Evolutionary conservation across 2,329 filamentous ascomycete species (phyloP).

Genomic region (Elsinoe australis): DNA sequence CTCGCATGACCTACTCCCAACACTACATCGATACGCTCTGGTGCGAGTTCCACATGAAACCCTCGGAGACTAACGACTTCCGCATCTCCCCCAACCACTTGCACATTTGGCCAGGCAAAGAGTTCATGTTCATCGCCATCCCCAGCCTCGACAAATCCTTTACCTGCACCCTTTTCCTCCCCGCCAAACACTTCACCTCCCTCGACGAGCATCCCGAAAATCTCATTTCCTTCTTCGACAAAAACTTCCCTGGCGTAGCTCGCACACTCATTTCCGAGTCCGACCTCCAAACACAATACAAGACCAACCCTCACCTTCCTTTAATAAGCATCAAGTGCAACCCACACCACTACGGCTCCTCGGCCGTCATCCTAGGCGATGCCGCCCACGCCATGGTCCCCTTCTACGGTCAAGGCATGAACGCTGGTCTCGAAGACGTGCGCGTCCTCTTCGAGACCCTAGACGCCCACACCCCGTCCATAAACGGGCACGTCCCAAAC

Average conservation of each 20-base stretch:
- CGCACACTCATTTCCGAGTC: slow-evolving; percentile 56
- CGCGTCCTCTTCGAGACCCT: slow-evolving; percentile 75
- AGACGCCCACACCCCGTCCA: slow-evolving; percentile 51
- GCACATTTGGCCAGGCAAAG: slow-evolving; percentile 91
- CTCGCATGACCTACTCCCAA: slow-evolving; percentile 83
- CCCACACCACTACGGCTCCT: slow-evolving; percentile 72
- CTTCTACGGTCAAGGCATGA: slow-evolving; percentile 98
- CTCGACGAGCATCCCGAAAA: slow-evolving; percentile 57
- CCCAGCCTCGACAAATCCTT: slow-evolving; percentile 84
- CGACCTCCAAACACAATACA: slow-evolving; percentile 67
- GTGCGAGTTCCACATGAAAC: slow-evolving; percentile 81
- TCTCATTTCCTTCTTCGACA: slow-evolving; percentile 67
- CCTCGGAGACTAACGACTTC: slow-evolving; percentile 48
- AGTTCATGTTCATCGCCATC: slow-evolving; percentile 98
- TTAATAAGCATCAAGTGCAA: slow-evolving; percentile 89
- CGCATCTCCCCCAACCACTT: slow-evolving; percentile 84
- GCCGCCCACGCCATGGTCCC: slow-evolving; percentile 97
- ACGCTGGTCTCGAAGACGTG: slow-evolving; percentile 91
- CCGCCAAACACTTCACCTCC: slow-evolving; percentile 57
- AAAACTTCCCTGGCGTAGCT: slow-evolving; percentile 80
- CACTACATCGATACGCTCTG: slow-evolving; percentile 94
- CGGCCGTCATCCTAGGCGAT: slow-evolving; percentile 81
- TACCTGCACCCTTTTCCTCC: slow-evolving; percentile 88
- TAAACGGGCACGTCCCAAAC: slow-evolving; percentile 1
- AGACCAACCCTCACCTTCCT: slow-evolving; percentile 77